Evolutionary conservation across 2,329 filamentous ascomycete genomes (phyloP).

Genomic region (Epichloe brachyelytri): DNA sequence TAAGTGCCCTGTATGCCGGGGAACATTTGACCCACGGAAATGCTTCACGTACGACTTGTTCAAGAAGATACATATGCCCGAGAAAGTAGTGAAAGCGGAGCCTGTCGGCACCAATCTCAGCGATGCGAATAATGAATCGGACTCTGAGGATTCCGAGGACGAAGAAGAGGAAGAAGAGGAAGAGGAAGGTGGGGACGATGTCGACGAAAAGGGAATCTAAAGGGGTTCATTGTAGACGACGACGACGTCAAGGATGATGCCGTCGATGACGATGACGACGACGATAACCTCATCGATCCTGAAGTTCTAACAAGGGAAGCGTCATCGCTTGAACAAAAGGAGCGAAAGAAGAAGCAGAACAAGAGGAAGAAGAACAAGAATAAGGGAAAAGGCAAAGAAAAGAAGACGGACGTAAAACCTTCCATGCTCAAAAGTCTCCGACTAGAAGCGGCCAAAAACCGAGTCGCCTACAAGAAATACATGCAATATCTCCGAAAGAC

Average conservation of each 20-base stretch:
- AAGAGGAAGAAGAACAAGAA: slow-evolving; percentile 13
- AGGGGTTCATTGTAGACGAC: slow-evolving; percentile 17
- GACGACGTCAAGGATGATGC: slow-evolving; percentile 22
- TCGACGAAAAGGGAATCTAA: slow-evolving; percentile 20
- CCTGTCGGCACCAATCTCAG: slow-evolving; percentile 21
- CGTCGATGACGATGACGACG: slow-evolving; percentile 12
- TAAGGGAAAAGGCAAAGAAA: slow-evolving; percentile 26
- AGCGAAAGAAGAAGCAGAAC: slow-evolving; percentile 7
- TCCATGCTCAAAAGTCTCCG: slow-evolving; percentile 53
- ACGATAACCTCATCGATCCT: slow-evolving; percentile 8
- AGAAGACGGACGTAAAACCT: slow-evolving; percentile 30
- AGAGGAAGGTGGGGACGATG: slow-evolving; percentile 20
- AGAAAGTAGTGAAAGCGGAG: slow-evolving; percentile 29
- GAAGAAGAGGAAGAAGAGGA: slow-evolving; percentile 7
- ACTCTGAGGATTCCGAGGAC: slow-evolving; percentile 5
- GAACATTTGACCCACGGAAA: slow-evolving; percentile 49
- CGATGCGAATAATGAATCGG: slow-evolving; percentile 20
- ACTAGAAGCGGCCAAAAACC: slow-evolving; percentile 50
- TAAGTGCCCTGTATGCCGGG: slow-evolving; percentile 68
- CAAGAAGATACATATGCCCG: slow-evolving; percentile 55
- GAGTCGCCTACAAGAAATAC: slow-evolving; percentile 54
- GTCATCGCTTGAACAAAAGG: not conserved
- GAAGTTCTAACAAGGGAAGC: slow-evolving; percentile 9
- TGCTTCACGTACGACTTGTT: slow-evolving; percentile 66
- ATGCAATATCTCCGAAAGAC: slow-evolving; percentile 52